Conservation (phyloP, 331 rosid species). For the Acacia pycnantha region DNA sequence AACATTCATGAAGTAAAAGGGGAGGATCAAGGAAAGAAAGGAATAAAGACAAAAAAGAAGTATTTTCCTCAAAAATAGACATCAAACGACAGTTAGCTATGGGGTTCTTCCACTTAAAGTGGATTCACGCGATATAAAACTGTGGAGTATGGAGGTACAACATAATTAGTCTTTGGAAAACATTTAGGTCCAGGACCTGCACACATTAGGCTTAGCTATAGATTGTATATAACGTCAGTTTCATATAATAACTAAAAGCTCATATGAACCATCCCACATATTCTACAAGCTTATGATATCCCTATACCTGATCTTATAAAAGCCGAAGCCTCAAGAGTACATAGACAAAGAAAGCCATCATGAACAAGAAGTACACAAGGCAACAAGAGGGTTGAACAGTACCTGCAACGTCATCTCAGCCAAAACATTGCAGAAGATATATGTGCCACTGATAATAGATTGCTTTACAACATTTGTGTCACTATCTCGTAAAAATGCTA, state of each 20-base stretch:
- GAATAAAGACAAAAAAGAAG: neutral
- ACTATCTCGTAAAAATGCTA: constrained; percentile 63
- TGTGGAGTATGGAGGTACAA: neutral
- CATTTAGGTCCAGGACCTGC: neutral
- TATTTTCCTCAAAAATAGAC: neutral
- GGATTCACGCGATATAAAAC: neutral
- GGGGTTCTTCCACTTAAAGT: neutral
- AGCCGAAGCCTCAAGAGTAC: neutral
- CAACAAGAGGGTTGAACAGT: constrained; percentile 20
- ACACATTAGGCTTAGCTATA: neutral
- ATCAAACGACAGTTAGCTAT: neutral
- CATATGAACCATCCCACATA: neutral
- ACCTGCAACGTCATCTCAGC: constrained; percentile 93
- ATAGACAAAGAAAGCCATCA: neutral
- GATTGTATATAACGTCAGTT: neutral
- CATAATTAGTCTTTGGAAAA: neutral
- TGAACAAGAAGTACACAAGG: neutral
- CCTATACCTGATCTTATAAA: neutral
- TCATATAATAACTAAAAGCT: neutral
- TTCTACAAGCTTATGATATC: neutral
- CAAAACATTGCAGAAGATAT: constrained; percentile 58
- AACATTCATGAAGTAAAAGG: neutral
- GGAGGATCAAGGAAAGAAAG: neutral
- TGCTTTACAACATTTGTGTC: constrained; percentile 56
- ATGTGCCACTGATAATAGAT: constrained; percentile 69